Conservation (phyloP, 805 yeast genomes). For the Isabelozyma gotoi region DNA sequence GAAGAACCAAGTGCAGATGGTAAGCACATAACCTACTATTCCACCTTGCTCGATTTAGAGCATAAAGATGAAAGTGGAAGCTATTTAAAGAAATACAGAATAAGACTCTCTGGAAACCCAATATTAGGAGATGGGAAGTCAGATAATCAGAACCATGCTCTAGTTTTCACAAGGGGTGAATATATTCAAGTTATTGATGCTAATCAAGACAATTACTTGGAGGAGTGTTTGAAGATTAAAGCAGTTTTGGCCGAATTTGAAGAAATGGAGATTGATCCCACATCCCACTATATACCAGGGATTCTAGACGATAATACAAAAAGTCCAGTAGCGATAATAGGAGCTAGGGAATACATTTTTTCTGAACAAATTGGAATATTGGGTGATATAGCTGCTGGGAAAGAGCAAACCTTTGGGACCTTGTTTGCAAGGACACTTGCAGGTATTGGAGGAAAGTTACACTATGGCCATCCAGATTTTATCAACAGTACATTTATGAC, state of each 20-base stretch:
- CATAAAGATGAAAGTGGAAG: constrained; percentile 56
- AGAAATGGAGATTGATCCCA: constrained; percentile 58
- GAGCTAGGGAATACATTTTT: constrained; percentile 93
- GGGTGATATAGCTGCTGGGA: constrained; percentile 97
- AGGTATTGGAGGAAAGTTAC: constrained; percentile 91
- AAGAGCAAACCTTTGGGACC: constrained; percentile 96
- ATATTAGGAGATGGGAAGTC: constrained; percentile 96
- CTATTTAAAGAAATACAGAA: constrained; percentile 42
- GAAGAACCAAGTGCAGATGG: constrained; percentile 36
- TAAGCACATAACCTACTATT: constrained; percentile 38
- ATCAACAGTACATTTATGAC: constrained; percentile 88
- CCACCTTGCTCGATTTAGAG: constrained; percentile 50
- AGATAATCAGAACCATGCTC: constrained; percentile 88
- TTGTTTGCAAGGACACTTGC: constrained; percentile 91
- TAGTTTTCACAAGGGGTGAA: constrained; percentile 89
- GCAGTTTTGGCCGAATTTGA: constrained; percentile 90
- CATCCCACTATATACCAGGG: constrained; percentile 61
- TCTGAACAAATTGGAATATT: constrained; percentile 89
- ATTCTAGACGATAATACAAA: constrained; percentile 15
- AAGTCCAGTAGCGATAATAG: constrained; percentile 79
- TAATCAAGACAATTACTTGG: constrained; percentile 92
- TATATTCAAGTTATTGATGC: constrained; percentile 95
- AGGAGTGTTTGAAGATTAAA: constrained; percentile 89
- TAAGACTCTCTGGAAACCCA: constrained; percentile 90
- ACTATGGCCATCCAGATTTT: constrained; percentile 97